Base-by-base conservation (phyloP, 2,329 filamentous ascomycete species). In the Colletotrichum destructivum region DNA sequence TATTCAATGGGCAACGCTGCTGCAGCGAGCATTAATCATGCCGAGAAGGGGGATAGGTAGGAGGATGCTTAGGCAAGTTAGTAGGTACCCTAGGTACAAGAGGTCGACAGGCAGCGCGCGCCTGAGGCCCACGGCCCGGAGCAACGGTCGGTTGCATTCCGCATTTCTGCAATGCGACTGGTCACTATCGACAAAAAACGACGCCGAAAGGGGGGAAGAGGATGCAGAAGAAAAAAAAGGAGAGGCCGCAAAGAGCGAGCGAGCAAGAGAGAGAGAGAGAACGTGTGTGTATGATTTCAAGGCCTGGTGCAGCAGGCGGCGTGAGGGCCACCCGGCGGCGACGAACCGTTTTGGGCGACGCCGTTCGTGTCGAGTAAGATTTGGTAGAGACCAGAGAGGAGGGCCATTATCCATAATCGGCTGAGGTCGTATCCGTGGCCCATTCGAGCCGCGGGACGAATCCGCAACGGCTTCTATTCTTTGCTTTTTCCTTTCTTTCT, bases 361-460 rank as follows among this genome's bases (percentile, higher is more conserved):
- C 59, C 66, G 66, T 72, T 72, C 66, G 69, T 55, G 59, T 49
- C 44, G n/a, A 56, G 21, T 66, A 44, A 70, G 56, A 70, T 66
- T 51, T 70, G 51, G n/a, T 42, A 64, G 66, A 66, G 61, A 66
- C 64, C 66, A 70, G 31, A 40, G 56, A n/a, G n/a, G 31, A 26
- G 26, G 26, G 26, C 26, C 26, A 26, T 26, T 26, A 70, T 52
- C 66, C 66, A 46, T 42, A 65, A 69, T 60, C 47, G 47, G 31
- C 31, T 16, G 40, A 65, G 38, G 65, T 69, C 55, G 66, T 69
- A 65, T 72, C 55, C 31, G 31, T 23, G 18, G 40, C 65, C 60
- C 42, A 23, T 64, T 70, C 46, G 16, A 69, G 66, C 46, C 35
- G 61, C 40, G 21, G 18, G 31, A n/a, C 11, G 52, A 51, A 64